phyloP scores from a whole-genome alignment of 2,329 filamentous ascomycete species.

The Talaromyces atroroseus region DNA sequence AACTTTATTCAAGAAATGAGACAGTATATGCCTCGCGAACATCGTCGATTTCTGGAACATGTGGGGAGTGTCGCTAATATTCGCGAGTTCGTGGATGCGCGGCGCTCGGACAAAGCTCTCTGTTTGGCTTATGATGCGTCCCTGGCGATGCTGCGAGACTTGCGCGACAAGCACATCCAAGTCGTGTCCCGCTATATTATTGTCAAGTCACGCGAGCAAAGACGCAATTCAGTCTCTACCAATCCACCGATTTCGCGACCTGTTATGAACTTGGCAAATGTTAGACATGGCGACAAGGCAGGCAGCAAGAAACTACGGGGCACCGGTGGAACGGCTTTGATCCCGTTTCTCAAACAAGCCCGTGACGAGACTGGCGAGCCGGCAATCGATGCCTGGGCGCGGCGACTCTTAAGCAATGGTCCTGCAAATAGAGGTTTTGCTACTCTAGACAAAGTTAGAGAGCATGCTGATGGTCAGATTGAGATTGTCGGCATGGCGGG shows the following conservation, averaged over 20 bases:
- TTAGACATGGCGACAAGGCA: slow-evolving; percentile 35
- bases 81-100: slow-evolving; percentile 68
- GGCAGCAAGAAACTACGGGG: slow-evolving; percentile 64
- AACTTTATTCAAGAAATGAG: slow-evolving; percentile 98
- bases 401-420: slow-evolving; percentile 52
- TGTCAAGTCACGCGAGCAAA: slow-evolving; percentile 71
- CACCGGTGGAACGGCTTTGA: slow-evolving; percentile 87
- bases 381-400: slow-evolving; percentile 65
- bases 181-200: slow-evolving; percentile 97
- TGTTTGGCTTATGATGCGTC: slow-evolving; percentile 85
- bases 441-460: slow-evolving; percentile 48
- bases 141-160: slow-evolving; percentile 67
- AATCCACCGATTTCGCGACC: slow-evolving; percentile 42
- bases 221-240: slow-evolving; percentile 57
- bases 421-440: slow-evolving; percentile 34
- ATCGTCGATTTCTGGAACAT: slow-evolving; percentile 81
- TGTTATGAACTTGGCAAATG: slow-evolving; percentile 51
- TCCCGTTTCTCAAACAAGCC: slow-evolving; percentile 94
- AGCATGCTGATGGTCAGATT: slow-evolving; percentile 50
- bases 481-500: slow-evolving; percentile 69
- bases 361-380: slow-evolving; percentile 93
- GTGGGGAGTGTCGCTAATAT: slow-evolving; percentile 79
- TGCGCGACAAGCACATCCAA: slow-evolving; percentile 92
- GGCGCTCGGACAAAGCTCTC: slow-evolving; percentile 58
- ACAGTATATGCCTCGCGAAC: slow-evolving; percentile 89